Base-by-base conservation (phyloP, 257 asterid genomes). In the Rauvolfia tetraphylla region DNA sequence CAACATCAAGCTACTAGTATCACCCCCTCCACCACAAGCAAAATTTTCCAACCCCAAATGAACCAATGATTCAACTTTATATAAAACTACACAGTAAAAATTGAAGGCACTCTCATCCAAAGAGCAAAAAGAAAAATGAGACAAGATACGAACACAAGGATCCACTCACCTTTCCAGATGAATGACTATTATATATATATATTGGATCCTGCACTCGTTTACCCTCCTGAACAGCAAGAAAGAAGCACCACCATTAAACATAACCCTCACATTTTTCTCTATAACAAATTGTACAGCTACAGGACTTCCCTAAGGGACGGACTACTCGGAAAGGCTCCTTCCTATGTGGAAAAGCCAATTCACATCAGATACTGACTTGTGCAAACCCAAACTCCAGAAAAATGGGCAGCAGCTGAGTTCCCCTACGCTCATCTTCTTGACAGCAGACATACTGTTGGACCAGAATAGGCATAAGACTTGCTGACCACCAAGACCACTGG, bases 401-500 rank as follows among this genome's bases (percentile, higher is more conserved):
- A 78, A 69, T 71, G 71, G 79, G 73, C 72, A 62, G 83, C 86
- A 82, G 80, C 71, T 75, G 23, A 78, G 74, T 72, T 58, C 76
- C 84, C 66, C 54, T 66, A 70, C 22, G 74, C 73, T 74, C 72
- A 63, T 74, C 74, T 80, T 82, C 72, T 68, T 73, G 57, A 63
- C 58, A 23, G 58, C 38, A 15, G 75, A 71, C 78, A 57, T 58
- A 71, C 54, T 44, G 69, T 42, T 84, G 80, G 78, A 84, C 82
- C 76, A 53, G 78, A 80, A 77, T 71, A 75, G 71, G 63, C 80
- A 73, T 72, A 63, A 70, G 71, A 61, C 69, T 76, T 76, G 58
- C 74, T 48, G 79, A 84, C 81, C 77, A 71, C 81, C 71, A 56
- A 54, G 76, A 76, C 83, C 79, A 73, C 72, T 56, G 81, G 81